phyloP scores from a whole-genome alignment of 257 asterid genomes.

The Dorcoceras hygrometricum region DNA sequence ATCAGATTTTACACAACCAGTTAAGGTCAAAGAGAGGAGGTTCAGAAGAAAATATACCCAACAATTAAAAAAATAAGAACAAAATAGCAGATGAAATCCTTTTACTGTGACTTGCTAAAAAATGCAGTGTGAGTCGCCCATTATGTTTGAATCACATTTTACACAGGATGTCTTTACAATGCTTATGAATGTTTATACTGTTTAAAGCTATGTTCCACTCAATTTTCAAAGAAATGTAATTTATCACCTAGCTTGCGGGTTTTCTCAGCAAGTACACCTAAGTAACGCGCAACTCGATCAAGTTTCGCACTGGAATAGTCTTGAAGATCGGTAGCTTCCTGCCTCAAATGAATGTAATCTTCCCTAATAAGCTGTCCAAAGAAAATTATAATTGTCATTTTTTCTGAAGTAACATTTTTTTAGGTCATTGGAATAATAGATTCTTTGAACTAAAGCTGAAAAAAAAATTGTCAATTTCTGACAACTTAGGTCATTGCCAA shows the following conservation, averaged over 20 bases:
- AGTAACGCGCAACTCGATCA: constrained; percentile 87
- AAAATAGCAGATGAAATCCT: not conserved
- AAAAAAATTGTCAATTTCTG: constrained; percentile 19
- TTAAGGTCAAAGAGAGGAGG: constrained; percentile 23
- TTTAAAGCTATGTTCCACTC: constrained; percentile 1
- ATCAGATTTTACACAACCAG: constrained; percentile 22
- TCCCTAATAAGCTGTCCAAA: constrained; percentile 75
- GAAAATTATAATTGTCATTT: constrained; percentile 27
- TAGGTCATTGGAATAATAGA: constrained; percentile 5
- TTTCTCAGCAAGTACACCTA: constrained; percentile 94
- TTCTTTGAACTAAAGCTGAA: constrained; percentile 10
- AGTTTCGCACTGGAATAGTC: constrained; percentile 94
- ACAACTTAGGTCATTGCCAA: not conserved
- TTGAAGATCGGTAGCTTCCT: constrained; percentile 91
- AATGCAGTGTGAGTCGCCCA: not conserved
- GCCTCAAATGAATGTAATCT: constrained; percentile 76
- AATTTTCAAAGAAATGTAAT: constrained; percentile 17
- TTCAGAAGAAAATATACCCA: constrained; percentile 16
- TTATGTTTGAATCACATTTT: not conserved
- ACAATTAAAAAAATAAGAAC: constrained; percentile 7
- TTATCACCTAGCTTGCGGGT: constrained; percentile 79
- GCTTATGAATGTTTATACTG: constrained; percentile 6
- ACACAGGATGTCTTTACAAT: not conserved
- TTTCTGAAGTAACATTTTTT: constrained; percentile 17
- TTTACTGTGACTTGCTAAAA: not conserved